Evolutionary conservation across 352 stramenopile species (phyloP).

Genomic region (Pythium aristosporum): DNA sequence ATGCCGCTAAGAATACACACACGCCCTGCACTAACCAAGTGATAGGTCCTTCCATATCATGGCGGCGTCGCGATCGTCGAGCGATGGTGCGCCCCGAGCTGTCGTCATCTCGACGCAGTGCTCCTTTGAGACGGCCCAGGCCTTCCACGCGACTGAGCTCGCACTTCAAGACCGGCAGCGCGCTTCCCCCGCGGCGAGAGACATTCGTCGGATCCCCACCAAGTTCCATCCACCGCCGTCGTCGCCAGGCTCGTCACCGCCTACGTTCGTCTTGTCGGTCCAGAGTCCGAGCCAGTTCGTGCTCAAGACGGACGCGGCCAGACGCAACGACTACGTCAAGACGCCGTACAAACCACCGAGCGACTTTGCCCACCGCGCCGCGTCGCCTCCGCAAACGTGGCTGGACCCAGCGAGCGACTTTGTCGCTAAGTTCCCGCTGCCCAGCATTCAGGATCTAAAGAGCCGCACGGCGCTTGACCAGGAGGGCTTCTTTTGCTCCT

Average conservation of each 20-base stretch:
- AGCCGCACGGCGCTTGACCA: constrained; percentile 54
- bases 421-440: constrained; percentile 60
- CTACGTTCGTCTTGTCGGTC: constrained; percentile 31
- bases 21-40: no score
- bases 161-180: constrained; percentile 14
- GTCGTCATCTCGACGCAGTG: constrained; percentile 33
- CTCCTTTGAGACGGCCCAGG: constrained; percentile 39
- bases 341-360: constrained; percentile 48
- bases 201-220: constrained; percentile 22
- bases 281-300: constrained; percentile 28
- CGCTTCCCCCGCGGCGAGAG: neutral
- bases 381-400: constrained; percentile 26
- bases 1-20: constrained; percentile 1
- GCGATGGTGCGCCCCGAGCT: neutral
- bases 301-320: constrained; percentile 42
- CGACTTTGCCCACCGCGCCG: constrained; percentile 41
- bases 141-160: constrained; percentile 34
- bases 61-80: neutral
- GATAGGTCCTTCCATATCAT: neutral
- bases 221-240: constrained; percentile 13
- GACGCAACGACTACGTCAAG: constrained; percentile 42
- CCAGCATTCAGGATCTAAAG: constrained; percentile 64
- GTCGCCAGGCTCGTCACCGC: neutral
- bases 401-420: constrained; percentile 38
- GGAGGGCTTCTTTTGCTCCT: constrained; percentile 29